Conservation (phyloP, 2,329 filamentous ascomycete species). For the Colletotrichum sp. region DNA sequence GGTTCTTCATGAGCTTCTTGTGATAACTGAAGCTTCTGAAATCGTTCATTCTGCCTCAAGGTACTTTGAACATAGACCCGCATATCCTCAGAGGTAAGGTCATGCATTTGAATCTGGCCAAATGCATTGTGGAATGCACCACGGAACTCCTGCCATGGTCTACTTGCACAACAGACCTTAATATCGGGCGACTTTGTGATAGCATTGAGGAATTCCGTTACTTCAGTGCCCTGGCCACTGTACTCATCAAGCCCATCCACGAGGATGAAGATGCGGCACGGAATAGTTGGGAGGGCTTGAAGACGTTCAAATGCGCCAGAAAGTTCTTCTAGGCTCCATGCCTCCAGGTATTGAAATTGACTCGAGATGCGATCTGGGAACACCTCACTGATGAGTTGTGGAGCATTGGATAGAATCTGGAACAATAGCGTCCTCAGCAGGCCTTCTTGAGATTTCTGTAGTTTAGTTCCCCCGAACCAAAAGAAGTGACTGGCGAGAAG, state of each 20-base stretch:
- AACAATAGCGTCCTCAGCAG: constrained; percentile 32
- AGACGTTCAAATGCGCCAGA: constrained; percentile 19
- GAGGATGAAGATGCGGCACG: constrained; percentile 23
- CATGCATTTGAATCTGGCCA: constrained; percentile 27
- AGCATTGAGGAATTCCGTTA: constrained; percentile 29
- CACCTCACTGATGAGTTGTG: background rate
- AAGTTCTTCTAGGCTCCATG: constrained; percentile 34
- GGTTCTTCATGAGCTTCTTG: no score
- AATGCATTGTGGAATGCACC: no score
- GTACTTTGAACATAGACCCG: constrained; percentile 18
- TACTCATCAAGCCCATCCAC: constrained; percentile 40
- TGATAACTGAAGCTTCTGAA: no score
- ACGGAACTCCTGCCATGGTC: constrained; percentile 34
- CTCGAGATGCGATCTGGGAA: no score
- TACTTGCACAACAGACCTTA: constrained; percentile 38
- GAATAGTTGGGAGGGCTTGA: constrained; percentile 3
- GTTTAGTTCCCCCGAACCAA: constrained; percentile 40
- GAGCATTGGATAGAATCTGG: background rate
- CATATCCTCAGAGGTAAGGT: constrained; percentile 32
- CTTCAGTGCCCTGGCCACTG: constrained; percentile 29
- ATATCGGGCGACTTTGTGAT: constrained; percentile 24
- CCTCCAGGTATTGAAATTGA: no score
- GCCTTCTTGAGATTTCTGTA: constrained; percentile 45
- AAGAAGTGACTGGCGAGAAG: constrained; percentile 46
- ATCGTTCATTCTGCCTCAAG: background rate